These are phyloP conservation scores for Exophiala xenobiotica DNA, from an alignment of 2,329 filamentous ascomycete species.

Conservation along the genomic window DNA sequence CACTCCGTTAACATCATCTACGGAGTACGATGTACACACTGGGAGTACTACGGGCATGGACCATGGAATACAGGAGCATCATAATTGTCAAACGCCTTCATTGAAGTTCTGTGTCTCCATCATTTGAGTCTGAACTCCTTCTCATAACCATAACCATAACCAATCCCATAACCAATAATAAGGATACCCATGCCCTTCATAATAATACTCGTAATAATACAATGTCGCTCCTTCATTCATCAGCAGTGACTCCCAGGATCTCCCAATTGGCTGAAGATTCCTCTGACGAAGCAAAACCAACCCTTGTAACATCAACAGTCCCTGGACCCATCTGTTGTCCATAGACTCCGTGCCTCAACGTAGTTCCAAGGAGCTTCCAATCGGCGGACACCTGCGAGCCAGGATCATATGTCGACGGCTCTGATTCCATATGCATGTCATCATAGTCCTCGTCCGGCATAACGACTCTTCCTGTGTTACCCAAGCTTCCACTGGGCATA, in stretches of 20 bases:
- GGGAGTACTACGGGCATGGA: too few species aligned
- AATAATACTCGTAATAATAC: constrained; percentile 16
- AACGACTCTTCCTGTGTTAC: constrained; percentile 8
- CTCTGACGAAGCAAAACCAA: background rate
- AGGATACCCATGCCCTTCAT: constrained; percentile 7
- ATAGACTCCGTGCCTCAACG: background rate
- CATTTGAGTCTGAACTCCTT: background rate
- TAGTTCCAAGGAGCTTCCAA: constrained; percentile 7
- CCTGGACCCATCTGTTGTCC: background rate
- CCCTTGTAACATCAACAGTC: background rate
- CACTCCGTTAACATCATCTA: background rate
- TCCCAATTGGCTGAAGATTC: constrained; percentile 10
- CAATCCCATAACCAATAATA: background rate
- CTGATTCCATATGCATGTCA: constrained; percentile 10
- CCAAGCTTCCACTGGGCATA: constrained; percentile 5
- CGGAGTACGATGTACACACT: too few species aligned
- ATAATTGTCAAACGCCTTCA: too few species aligned
- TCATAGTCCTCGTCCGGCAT: constrained; percentile 8
- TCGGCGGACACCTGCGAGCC: constrained; percentile 10
- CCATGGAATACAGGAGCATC: too few species aligned
- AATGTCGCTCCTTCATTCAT: constrained; percentile 3
- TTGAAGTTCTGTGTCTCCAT: background rate
- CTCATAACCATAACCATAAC: background rate
- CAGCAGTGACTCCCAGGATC: constrained; percentile 7
- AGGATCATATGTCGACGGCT: constrained; percentile 16